phyloP scores from a whole-genome alignment of 768 basidiomycete species.

The Termitomyces titanicus region DNA sequence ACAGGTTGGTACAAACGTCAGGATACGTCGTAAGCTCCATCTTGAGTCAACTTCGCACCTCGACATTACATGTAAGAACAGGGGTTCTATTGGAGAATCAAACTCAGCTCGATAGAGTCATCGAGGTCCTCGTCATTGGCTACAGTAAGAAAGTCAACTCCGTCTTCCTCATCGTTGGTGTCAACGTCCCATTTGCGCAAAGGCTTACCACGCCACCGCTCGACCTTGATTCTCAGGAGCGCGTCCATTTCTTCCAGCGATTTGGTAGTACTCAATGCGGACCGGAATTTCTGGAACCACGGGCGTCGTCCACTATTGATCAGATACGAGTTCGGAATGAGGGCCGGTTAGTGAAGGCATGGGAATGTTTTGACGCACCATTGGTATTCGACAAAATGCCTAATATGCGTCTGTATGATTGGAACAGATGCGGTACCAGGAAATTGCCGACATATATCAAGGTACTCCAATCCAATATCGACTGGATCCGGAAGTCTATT shows the following conservation, averaged over 20 bases:
- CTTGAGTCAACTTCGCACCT: neutral
- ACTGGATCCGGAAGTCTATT: slow-evolving; percentile 57
- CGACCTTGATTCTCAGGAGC: slow-evolving; percentile 40
- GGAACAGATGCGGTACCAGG: slow-evolving; percentile 45
- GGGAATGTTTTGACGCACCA: slow-evolving; percentile 40
- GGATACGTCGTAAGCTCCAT: neutral
- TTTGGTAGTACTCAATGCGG: slow-evolving; percentile 36
- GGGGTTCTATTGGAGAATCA: slow-evolving; percentile 3
- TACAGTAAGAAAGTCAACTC: slow-evolving; percentile 8
- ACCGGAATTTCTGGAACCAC: slow-evolving; percentile 56
- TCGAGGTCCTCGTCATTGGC: slow-evolving; percentile 6
- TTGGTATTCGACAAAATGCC: slow-evolving; percentile 66
- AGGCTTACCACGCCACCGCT: slow-evolving; percentile 44
- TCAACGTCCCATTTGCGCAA: slow-evolving; percentile 23
- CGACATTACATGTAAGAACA: neutral
- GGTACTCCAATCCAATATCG: slow-evolving; percentile 65
- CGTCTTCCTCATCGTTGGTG: slow-evolving; percentile 11
- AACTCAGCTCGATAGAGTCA: slow-evolving; percentile 6
- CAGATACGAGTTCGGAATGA: slow-evolving; percentile 6
- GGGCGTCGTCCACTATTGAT: slow-evolving; percentile 40
- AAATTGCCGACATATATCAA: slow-evolving; percentile 53
- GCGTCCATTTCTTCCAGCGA: slow-evolving; percentile 44
- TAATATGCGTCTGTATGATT: slow-evolving; percentile 59
- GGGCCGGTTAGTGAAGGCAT: slow-evolving; percentile 5
- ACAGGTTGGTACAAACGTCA: slow-evolving; percentile 3